These are phyloP conservation scores for Pythium plurisporium DNA, from an alignment of 352 stramenopile genomes.

Conservation along the genomic window DNA sequence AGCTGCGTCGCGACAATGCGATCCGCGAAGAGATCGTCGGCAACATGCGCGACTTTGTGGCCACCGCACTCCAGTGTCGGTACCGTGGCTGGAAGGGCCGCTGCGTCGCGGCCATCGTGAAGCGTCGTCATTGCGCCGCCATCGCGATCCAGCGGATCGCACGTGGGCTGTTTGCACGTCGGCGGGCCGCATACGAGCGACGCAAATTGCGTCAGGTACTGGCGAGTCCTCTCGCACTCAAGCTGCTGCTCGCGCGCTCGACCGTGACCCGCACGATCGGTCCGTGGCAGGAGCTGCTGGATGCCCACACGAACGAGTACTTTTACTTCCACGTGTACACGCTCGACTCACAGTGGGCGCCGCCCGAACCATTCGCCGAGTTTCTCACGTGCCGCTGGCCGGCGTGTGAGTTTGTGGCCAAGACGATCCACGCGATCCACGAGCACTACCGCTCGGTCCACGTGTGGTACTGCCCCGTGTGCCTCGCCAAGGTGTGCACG, in stretches of 20 bases:
- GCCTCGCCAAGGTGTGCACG: constrained; percentile 55
- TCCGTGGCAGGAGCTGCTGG: constrained; percentile 74
- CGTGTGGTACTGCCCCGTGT: constrained; percentile 79
- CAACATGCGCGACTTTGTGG: constrained; percentile 76
- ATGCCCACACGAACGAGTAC: constrained; percentile 81
- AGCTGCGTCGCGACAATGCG: constrained; percentile 52
- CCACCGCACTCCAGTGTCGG: constrained; percentile 56
- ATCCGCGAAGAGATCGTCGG: constrained; percentile 64
- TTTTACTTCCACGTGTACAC: constrained; percentile 83
- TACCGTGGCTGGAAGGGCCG: constrained; percentile 64
- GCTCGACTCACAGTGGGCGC: constrained; percentile 75
- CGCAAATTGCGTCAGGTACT: constrained; percentile 58
- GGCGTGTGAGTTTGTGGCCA: constrained; percentile 44
- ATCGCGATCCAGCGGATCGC: constrained; percentile 55
- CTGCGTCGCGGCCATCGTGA: constrained; percentile 25
- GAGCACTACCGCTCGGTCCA: constrained; percentile 63
- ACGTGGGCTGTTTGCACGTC: constrained; percentile 47
- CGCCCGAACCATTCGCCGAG: constrained; percentile 51
- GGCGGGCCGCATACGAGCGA: constrained; percentile 36
- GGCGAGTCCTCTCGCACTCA: constrained; percentile 56
- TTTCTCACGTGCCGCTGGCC: constrained; percentile 69
- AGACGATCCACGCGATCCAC: constrained; percentile 71
- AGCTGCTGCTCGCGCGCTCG: constrained; percentile 62
- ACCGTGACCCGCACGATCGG: constrained; percentile 54
- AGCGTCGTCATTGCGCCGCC: constrained; percentile 39